phyloP scores from a whole-genome alignment of 73 alveolate species.

The Urostyla sp. region DNA sequence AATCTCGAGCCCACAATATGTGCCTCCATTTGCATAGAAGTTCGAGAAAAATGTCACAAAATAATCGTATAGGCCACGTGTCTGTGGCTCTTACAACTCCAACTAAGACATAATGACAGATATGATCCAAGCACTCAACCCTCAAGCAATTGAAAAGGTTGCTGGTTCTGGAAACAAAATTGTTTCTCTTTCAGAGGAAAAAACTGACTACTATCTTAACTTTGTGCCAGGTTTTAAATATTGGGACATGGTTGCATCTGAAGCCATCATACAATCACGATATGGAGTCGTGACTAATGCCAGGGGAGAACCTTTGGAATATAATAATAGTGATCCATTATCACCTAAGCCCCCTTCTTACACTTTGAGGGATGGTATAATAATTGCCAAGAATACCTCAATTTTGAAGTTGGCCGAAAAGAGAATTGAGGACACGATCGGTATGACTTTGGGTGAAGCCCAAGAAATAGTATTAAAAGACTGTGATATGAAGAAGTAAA shows the following conservation, averaged over 20 bases:
- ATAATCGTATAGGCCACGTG: conserved; percentile 9
- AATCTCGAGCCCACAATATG: background rate
- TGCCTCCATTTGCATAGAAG: conserved; percentile 25
- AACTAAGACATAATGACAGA: conserved; percentile 20
- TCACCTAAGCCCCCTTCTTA: background rate
- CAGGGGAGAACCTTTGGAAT: conserved; percentile 17
- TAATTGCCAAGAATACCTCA: conserved; percentile 16
- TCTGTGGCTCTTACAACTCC: conserved; percentile 50
- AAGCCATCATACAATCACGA: conserved; percentile 31
- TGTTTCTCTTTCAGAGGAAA: conserved; percentile 9
- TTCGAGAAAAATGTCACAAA: conserved; percentile 26
- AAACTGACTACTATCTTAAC: conserved; percentile 39
- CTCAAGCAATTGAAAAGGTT: conserved; percentile 37
- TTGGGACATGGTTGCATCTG: conserved; percentile 58
- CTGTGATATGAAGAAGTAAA: too few relatives aligned
- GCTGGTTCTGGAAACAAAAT: conserved; percentile 56
- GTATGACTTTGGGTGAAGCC: background rate
- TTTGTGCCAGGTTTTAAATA: conserved; percentile 47
- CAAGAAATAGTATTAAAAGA: background rate
- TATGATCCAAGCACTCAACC: conserved; percentile 3
- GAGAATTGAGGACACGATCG: conserved; percentile 17
- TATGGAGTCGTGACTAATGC: conserved; percentile 47
- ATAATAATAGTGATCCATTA: too few relatives aligned
- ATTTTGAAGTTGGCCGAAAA: conserved; percentile 2
- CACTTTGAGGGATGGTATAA: conserved; percentile 25